Percentiles rank a stretch among this genome's conserved stretches.
These are phyloP conservation scores for Mycena leptocephala DNA, from an alignment of 768 basidiomycete genomes.

Conservation along the genomic window DNA sequence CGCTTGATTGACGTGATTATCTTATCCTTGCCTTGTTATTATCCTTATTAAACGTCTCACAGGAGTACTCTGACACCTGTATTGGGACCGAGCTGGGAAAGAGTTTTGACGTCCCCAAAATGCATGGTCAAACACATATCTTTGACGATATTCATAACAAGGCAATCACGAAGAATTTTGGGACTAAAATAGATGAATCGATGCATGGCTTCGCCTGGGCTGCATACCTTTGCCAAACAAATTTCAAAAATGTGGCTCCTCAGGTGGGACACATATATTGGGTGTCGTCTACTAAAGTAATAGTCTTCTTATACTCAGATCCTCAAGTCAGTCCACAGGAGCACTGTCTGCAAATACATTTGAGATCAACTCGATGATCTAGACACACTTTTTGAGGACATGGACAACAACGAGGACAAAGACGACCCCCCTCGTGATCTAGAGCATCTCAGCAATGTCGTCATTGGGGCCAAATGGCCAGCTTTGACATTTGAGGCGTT, in stretches of 20 bases:
- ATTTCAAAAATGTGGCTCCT: slow-evolving; percentile 50
- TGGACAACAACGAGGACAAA: background rate
- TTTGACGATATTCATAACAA: background rate
- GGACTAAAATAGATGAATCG: slow-evolving; percentile 40
- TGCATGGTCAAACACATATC: background rate
- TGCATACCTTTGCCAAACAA: slow-evolving; percentile 45
- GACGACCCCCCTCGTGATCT: background rate
- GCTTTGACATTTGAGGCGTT: background rate
- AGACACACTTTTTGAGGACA: background rate
- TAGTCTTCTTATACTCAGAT: too few relatives aligned
- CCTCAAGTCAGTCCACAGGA: slow-evolving; percentile 34
- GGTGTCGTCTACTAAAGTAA: too few relatives aligned
- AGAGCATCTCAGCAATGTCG: slow-evolving; percentile 7
- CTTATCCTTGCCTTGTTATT: too few relatives aligned
- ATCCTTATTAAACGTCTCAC: too few relatives aligned
- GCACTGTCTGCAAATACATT: slow-evolving; percentile 27
- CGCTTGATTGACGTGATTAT: too few relatives aligned
- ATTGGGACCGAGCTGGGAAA: background rate
- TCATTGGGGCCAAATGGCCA: slow-evolving; percentile 14
- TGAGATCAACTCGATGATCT: slow-evolving; percentile 25
- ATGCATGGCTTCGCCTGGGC: slow-evolving; percentile 47
- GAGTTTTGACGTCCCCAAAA: background rate
- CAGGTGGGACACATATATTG: slow-evolving; percentile 49
- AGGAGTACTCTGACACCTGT: too few relatives aligned
- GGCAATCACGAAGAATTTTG: background rate